These are phyloP conservation scores for Furcasterigmium sp. DNA, from an alignment of 2,329 filamentous ascomycete species.

Conservation along the genomic window DNA sequence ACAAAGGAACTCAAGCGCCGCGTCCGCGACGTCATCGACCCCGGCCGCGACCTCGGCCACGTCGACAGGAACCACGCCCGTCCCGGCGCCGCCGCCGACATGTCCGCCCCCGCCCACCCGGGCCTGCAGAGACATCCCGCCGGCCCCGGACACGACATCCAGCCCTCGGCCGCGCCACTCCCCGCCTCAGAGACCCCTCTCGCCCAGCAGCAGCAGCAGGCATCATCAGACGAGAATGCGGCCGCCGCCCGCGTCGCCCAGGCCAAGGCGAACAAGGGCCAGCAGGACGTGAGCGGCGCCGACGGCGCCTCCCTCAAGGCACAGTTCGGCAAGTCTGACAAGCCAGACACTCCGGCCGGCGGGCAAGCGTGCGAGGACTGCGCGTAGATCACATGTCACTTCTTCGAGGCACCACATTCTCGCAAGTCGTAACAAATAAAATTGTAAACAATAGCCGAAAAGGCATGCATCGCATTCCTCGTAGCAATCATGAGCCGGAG, in stretches of 20 bases:
- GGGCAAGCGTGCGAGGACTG: slow-evolving; percentile 9
- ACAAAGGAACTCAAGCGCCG: slow-evolving; percentile 85
- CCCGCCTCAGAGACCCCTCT: neutral
- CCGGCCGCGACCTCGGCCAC: slow-evolving; percentile 73
- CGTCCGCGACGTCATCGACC: slow-evolving; percentile 78
- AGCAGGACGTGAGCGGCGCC: slow-evolving; percentile 2
- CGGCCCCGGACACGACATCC: neutral
- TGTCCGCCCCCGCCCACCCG: slow-evolving; percentile 1
- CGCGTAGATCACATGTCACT: neutral
- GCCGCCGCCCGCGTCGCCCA: slow-evolving; percentile 1
- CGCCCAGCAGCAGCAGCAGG: too few relatives aligned
- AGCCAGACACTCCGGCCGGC: too few relatives aligned
- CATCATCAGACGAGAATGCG: neutral
- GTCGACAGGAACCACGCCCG: slow-evolving; percentile 64
- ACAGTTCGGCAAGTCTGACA: slow-evolving; percentile 4
- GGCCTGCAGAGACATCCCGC: neutral
- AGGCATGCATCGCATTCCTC: slow-evolving; percentile 1
- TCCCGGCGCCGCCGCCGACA: neutral
- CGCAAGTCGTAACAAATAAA: too few relatives aligned
- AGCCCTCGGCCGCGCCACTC: neutral
- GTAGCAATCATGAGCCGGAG: slow-evolving; percentile 5
- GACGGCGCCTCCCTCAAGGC: slow-evolving; percentile 1
- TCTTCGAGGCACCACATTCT: too few relatives aligned
- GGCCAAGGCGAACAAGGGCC: slow-evolving; percentile 11
- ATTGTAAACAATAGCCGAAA: too few relatives aligned